phyloP scores from a whole-genome alignment of 164 flowering plant genomes.

The Stephania cephalantha region DNA sequence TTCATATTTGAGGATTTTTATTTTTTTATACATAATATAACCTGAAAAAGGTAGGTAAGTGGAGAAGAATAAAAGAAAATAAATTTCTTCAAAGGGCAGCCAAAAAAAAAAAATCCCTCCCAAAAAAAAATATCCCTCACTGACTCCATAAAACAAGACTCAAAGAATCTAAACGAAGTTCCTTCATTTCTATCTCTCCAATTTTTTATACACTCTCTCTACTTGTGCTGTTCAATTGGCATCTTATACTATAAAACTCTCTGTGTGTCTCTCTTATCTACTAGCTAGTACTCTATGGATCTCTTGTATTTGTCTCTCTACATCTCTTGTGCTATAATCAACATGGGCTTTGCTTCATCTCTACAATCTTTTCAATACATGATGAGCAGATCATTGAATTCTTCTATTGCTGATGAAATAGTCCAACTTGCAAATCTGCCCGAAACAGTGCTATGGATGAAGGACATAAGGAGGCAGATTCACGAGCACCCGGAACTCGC shows the following conservation, averaged over 20 bases:
- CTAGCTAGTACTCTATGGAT: conserved; percentile 13
- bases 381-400: not conserved
- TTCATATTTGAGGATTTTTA: no score
- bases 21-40: not conserved
- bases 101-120: no score
- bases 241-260: not conserved
- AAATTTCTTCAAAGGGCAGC: no score
- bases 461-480: conserved; percentile 43
- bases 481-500: conserved; percentile 70
- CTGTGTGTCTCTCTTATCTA: not conserved
- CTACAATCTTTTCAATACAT: conserved; percentile 4
- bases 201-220: not conserved
- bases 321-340: not conserved
- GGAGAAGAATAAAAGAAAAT: not conserved
- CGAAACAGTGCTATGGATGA: conserved; percentile 42
- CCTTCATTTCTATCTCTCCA: not conserved
- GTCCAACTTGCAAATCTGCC: conserved; percentile 29
- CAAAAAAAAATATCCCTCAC: not conserved
- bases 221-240: not conserved
- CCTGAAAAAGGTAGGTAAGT: not conserved
- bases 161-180: not conserved
- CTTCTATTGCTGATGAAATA: conserved; percentile 25
- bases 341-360: conserved; percentile 1
- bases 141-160: not conserved
- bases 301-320: conserved; percentile 12